Evolutionary conservation across 768 basidiomycete species (phyloP), one percentile per base, ranked within the genome.

Genomic region (Cystoderma amianthinum): DNA sequence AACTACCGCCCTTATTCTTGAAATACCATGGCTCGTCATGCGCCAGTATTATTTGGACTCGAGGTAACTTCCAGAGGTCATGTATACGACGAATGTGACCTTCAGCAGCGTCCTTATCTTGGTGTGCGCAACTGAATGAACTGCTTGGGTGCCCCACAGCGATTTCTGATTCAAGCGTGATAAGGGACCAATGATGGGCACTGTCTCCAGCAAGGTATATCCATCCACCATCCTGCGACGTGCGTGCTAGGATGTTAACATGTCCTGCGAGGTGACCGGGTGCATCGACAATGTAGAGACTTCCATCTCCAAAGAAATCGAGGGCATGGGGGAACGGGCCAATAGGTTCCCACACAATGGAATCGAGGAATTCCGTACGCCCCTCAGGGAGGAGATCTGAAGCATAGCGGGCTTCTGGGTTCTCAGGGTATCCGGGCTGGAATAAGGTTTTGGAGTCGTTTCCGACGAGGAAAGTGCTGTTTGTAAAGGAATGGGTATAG

Each of bases 271-370:
- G 51, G 52, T 82, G 79, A 0, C 80, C 78, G 1, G 76, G 66
- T 2, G 77, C 68, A 48, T 81, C 72, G 44, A 81, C 51, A 45
- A 82, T 63, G 48, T 75, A 80, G 24, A 78, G 51, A 48, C 72
- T 75, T 4, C 78, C 79, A 45, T 83, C 78, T n/a, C 66, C 67
- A 47, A 70, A 78, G 49, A 67, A 70, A 57, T 82, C 76, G 15
- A 70, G 48, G 3, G 73, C 71, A 17, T 52, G 64, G 20, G 73
- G 70, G 52, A 76, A 78, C n/a, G 73, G 72, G 0, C 74, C 76
- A 32, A 79, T 52, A 20, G 71, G 58, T 21, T 51, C 52, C 57
- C 67, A 63, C 1, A 61, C 63, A 3, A 48, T 43, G 23, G 53
- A 43, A 17, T 50, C 45, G n/a, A 74, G 45, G 48, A 65, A 74